phyloP scores from a whole-genome alignment of 2,329 filamentous ascomycete genomes.

The Allantophomopsis lycopodina region DNA sequence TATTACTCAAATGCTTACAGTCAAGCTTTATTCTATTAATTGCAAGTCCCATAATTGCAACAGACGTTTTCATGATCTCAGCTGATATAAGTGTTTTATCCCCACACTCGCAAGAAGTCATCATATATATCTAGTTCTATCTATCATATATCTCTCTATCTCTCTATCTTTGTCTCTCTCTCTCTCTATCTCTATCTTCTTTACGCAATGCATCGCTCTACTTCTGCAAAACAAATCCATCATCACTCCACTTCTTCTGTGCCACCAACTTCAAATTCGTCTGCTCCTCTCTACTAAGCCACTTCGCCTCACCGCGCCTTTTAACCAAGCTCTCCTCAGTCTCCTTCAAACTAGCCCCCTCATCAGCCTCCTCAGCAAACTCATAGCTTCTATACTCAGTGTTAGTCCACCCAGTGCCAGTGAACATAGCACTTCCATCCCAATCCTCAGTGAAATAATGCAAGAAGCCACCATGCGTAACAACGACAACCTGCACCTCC shows the following conservation, averaged over 20 bases:
- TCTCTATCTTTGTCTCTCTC: too few species aligned
- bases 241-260: constrained; percentile 9
- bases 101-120: too few species aligned
- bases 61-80: too few species aligned
- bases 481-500: constrained; percentile 46
- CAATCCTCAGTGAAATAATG: constrained; percentile 81
- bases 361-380: constrained; percentile 8
- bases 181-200: too few species aligned
- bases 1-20: too few species aligned
- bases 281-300: constrained; percentile 13
- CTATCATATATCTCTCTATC: too few species aligned
- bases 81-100: too few species aligned
- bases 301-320: constrained; percentile 10
- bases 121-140: too few species aligned
- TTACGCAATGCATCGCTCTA: background rate
- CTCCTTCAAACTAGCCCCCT: constrained; percentile 12
- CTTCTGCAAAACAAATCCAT: constrained; percentile 5
- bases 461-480: constrained; percentile 72
- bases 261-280: constrained; percentile 8
- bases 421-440: constrained; percentile 29
- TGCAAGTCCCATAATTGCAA: too few species aligned
- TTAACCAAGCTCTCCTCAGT: constrained; percentile 11
- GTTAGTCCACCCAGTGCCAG: constrained; percentile 16
- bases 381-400: constrained; percentile 15
- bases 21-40: too few species aligned